Base-by-base conservation (phyloP, 371 early-diverging fungal genomes). In the Saksenaea vasiformis region DNA sequence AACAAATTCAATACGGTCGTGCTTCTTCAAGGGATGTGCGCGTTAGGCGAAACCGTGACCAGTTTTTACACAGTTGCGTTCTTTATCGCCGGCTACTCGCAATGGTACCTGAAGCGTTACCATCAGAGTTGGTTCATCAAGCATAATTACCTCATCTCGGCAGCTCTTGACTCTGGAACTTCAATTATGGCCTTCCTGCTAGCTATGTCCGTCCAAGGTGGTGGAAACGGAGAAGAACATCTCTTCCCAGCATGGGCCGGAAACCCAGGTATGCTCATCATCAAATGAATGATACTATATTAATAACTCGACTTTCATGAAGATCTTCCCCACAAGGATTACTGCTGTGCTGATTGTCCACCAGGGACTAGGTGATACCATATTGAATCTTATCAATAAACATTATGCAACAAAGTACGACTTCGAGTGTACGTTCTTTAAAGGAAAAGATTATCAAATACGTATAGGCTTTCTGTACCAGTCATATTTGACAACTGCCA, bases 141-240 rank as follows among this genome's bases (percentile, higher is more conserved):
- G 55, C 78, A 85, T 44, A 78, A 78, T 27, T 79, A 78, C 55
- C 67, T 85, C n/a, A 68, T 85, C 11, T 76, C 78, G 8, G 78
- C 84, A 15, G 84, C 84, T 4, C 41, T 83, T 54, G 81, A 83
- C 63, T 77, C 84, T 7, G 84, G 84, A 27, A 76, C 84, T 1
- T 80, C 79, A 10, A 58, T 80, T 47, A 77, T 74, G 62, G 76
- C 72, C 0, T 71, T 82, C 58, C 5, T 82, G 9, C 59, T 82
- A 27, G 63, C 75, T 28, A 78, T 82, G 70, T 58, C 73, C 37
- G 66, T 82, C 54, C 61, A 77, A 15, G 79, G 82, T 28, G 81
- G 77, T 41, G 82, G 70, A 14, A 61, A 66, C 43, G 72, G 73
- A 3, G 51, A 63, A 22, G 63, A 63, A 1, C 47, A 72, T 24